These are phyloP conservation scores for Neurospora hispaniola DNA, from an alignment of 495 filamentous ascomycete genomes.

Conservation along the genomic window DNA sequence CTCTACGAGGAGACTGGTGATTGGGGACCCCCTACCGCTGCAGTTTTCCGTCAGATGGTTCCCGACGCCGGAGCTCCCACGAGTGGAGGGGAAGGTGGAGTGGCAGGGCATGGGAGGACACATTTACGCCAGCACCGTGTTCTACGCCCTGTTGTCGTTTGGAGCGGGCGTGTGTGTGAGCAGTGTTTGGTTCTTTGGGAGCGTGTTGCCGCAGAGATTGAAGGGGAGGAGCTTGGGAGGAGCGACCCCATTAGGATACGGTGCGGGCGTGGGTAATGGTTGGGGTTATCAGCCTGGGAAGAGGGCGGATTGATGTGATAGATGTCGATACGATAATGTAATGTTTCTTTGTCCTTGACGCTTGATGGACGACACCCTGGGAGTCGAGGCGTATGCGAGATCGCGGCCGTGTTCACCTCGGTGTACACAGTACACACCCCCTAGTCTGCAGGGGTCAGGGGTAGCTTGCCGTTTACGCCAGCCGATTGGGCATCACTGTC, in stretches of 20 bases:
- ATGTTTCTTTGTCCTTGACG: not conserved
- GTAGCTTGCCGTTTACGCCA: not conserved
- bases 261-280: constrained; percentile 36
- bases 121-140: constrained; percentile 53
- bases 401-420: not conserved
- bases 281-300: constrained; percentile 37
- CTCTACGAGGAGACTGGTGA: constrained; percentile 54
- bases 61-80: constrained; percentile 56
- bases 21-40: constrained; percentile 76
- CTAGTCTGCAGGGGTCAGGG: not conserved
- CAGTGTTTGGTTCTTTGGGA: constrained; percentile 52
- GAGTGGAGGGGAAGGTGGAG: constrained; percentile 41
- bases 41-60: constrained; percentile 81
- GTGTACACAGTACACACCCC: not conserved
- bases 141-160: constrained; percentile 52
- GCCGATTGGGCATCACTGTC: not conserved
- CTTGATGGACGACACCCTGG: not conserved
- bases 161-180: constrained; percentile 42
- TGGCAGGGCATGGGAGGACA: constrained; percentile 56
- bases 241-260: constrained; percentile 43
- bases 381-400: too few relatives aligned
- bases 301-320: constrained; percentile 13
- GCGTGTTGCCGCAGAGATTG: constrained; percentile 47
- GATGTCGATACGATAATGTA: not conserved
- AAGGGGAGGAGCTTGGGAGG: constrained; percentile 39